Evolutionary conservation across 148 eudicot species (phyloP).

Genomic region (Silene uniflora): DNA sequence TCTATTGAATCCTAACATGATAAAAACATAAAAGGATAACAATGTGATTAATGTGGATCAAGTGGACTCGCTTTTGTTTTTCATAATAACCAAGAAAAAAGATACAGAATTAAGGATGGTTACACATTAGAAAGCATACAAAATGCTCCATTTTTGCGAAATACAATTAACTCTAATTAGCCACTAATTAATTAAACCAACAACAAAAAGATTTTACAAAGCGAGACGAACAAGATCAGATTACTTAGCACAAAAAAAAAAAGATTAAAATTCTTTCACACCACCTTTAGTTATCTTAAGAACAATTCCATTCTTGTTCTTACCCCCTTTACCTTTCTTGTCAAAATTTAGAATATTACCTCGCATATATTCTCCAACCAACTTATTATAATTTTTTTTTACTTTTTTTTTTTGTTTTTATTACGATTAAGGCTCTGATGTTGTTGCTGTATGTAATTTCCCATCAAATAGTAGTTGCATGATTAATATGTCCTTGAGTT

Average conservation of each 20-base stretch:
- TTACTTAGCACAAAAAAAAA: background rate
- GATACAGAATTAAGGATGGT: conserved; percentile 1
- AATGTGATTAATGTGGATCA: background rate
- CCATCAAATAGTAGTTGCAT: background rate
- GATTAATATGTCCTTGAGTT: conserved; percentile 13
- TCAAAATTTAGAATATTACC: conserved; percentile 26
- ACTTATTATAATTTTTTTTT: background rate
- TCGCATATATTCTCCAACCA: conserved; percentile 21
- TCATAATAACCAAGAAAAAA: background rate
- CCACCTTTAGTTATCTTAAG: background rate
- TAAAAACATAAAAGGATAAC: too few relatives aligned
- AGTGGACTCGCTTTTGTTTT: background rate
- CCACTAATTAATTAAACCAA: conserved; percentile 9
- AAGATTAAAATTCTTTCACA: conserved; percentile 8
- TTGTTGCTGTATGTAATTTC: too few relatives aligned
- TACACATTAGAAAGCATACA: conserved; percentile 20
- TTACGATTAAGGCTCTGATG: background rate
- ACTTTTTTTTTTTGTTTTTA: background rate
- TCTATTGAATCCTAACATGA: too few relatives aligned
- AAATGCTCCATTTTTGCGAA: conserved; percentile 18
- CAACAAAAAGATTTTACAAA: conserved; percentile 2
- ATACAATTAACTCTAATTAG: conserved; percentile 20
- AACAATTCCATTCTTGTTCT: background rate
- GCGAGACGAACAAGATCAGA: background rate
- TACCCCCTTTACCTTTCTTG: background rate